These are phyloP conservation scores for Dalbergia oliveri DNA, from an alignment of 306 rosid species.

Conservation along the genomic window DNA sequence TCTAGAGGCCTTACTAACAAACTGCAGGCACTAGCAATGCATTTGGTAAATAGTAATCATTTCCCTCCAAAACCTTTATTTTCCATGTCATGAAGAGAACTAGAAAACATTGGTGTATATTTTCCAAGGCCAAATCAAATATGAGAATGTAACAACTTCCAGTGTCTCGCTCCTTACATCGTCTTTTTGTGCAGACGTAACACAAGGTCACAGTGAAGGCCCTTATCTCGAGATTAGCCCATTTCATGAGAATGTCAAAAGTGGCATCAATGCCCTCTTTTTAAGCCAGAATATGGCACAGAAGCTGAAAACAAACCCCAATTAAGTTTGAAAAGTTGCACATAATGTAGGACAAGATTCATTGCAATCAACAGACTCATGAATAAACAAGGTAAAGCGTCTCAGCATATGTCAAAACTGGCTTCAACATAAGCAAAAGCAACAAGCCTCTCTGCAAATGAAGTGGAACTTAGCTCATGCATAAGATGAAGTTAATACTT, in stretches of 20 bases:
- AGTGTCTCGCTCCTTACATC: no score
- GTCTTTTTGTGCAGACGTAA: slow-evolving; percentile 84
- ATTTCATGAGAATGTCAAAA: slow-evolving; percentile 80
- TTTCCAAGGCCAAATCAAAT: slow-evolving; percentile 32
- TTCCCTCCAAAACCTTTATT: not conserved
- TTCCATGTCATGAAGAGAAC: no score
- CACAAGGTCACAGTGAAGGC: slow-evolving; percentile 96
- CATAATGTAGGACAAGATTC: slow-evolving; percentile 23
- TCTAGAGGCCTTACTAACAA: slow-evolving; percentile 67
- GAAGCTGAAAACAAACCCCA: slow-evolving; percentile 64
- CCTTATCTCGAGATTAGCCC: slow-evolving; percentile 96
- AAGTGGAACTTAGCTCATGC: no score
- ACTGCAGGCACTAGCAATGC: slow-evolving; percentile 51
- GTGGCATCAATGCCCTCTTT: slow-evolving; percentile 90
- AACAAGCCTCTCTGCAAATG: no score
- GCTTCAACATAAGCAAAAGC: slow-evolving; percentile 10
- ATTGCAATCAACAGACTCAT: not conserved
- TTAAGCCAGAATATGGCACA: slow-evolving; percentile 97
- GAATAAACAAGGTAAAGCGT: no score
- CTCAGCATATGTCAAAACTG: slow-evolving; percentile 30
- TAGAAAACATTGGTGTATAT: not conserved
- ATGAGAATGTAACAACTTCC: not conserved
- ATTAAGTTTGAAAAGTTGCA: not conserved
- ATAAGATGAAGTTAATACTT: no score
- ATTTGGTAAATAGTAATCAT: not conserved